These are phyloP conservation scores for Populus tomentosa DNA, from an alignment of 441 rosid genomes.

Conservation along the genomic window DNA sequence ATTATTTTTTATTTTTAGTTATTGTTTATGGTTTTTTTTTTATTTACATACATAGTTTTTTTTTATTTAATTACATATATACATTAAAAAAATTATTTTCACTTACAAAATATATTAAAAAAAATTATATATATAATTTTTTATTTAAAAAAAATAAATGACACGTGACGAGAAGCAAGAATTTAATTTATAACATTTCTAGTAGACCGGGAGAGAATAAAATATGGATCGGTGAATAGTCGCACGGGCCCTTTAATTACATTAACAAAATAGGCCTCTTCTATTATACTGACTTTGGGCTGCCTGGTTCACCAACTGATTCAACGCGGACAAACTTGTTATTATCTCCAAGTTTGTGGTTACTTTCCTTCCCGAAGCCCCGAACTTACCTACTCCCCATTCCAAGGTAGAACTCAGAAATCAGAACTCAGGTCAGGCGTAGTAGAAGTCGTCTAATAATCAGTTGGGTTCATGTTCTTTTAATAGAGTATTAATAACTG, in stretches of 20 bases:
- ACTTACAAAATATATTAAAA: no score
- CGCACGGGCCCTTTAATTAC: neutral
- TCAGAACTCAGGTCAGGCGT: neutral
- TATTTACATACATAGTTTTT: no score
- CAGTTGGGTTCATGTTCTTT: neutral
- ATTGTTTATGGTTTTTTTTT: no score
- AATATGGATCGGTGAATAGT: neutral
- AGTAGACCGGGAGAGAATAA: neutral
- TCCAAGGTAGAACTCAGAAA: neutral
- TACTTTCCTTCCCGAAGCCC: neutral
- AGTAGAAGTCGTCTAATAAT: neutral
- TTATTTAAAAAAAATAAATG: no score
- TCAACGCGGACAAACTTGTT: neutral
- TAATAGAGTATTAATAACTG: neutral
- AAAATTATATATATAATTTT: no score
- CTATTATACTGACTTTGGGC: neutral
- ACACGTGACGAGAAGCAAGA: no score
- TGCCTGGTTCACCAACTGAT: neutral
- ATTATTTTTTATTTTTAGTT: no score
- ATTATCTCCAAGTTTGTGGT: neutral
- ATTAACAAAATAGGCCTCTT: neutral
- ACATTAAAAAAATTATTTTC: no score
- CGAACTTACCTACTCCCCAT: neutral
- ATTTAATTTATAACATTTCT: neutral
- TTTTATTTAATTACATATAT: no score